Evolutionary conservation across 306 rosid genomes (phyloP).

Genomic region (Sicyos baderoa): DNA sequence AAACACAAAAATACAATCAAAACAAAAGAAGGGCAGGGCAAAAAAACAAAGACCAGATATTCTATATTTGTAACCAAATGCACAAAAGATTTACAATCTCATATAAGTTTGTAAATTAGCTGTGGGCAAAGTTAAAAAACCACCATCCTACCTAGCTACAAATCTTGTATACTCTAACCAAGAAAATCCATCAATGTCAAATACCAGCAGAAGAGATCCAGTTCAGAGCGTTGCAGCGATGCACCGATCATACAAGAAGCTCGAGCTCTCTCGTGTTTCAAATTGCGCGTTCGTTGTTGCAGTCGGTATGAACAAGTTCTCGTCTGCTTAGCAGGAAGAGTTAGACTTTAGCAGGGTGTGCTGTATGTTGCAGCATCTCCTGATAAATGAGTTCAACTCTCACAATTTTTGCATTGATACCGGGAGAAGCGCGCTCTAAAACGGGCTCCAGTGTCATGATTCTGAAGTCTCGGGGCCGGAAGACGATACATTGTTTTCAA

Average conservation of each 20-base stretch:
- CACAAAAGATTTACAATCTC: slow-evolving; percentile 19
- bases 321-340: slow-evolving; percentile 4
- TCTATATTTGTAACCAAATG: slow-evolving; percentile 10
- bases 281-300: background rate
- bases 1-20: background rate
- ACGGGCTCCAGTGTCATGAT: slow-evolving; percentile 24
- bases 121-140: background rate
- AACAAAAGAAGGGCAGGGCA: background rate
- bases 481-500: slow-evolving; percentile 27
- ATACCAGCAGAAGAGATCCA: background rate
- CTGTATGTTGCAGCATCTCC: slow-evolving; percentile 14
- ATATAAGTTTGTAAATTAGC: slow-evolving; percentile 10
- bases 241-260: background rate
- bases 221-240: background rate
- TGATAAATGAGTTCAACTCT: slow-evolving; percentile 12
- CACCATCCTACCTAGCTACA: slow-evolving; percentile 5
- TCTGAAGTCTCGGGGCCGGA: slow-evolving; percentile 38
- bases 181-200: background rate
- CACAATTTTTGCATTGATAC: background rate
- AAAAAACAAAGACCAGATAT: background rate
- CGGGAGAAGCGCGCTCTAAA: background rate
- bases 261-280: background rate
- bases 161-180: slow-evolving; percentile 15
- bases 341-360: slow-evolving; percentile 12
- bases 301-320: background rate